Evolutionary conservation across 768 basidiomycete genomes (phyloP).

Genomic region (Suillus discolor): DNA sequence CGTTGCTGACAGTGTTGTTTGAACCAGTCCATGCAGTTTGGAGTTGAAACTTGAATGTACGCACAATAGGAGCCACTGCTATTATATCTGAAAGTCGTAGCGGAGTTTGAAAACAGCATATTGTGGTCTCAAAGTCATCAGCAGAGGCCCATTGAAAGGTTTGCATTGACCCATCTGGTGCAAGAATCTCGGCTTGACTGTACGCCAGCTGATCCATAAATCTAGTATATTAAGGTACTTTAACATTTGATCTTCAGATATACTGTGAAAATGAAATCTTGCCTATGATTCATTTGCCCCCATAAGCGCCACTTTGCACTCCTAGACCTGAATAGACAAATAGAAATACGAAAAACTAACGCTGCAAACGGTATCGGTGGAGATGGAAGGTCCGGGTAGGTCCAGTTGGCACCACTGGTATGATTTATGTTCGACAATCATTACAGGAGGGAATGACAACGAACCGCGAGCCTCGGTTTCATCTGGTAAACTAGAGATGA

Average conservation of each 20-base stretch:
- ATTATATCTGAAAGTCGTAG: too few relatives aligned
- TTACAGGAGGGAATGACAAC: slow-evolving; percentile 36
- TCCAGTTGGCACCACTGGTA: slow-evolving; percentile 38
- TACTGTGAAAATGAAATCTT: slow-evolving; percentile 10
- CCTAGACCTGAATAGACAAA: slow-evolving; percentile 46
- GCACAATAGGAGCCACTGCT: background rate
- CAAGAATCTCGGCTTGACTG: slow-evolving; percentile 39
- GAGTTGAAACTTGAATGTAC: background rate
- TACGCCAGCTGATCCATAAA: slow-evolving; percentile 40
- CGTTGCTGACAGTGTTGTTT: background rate
- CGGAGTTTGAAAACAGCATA: background rate
- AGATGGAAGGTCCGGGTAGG: slow-evolving; percentile 49
- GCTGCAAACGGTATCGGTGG: slow-evolving; percentile 53
- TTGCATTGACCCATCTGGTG: slow-evolving; percentile 46
- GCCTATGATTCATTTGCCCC: slow-evolving; percentile 47
- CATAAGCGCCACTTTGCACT: slow-evolving; percentile 51
- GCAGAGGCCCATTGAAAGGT: slow-evolving; percentile 44
- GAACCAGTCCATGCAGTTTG: slow-evolving; percentile 1
- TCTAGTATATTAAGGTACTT: slow-evolving; percentile 17
- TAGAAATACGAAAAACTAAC: slow-evolving; percentile 50
- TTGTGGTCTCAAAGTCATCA: slow-evolving; percentile 8
- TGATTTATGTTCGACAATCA: slow-evolving; percentile 41
- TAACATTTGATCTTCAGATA: background rate
- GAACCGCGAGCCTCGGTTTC: slow-evolving; percentile 35
- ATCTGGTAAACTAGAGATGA: slow-evolving; percentile 21